Evolutionary conservation across 805 yeast species (phyloP).

Genomic region (Ascoidea rubescens): DNA sequence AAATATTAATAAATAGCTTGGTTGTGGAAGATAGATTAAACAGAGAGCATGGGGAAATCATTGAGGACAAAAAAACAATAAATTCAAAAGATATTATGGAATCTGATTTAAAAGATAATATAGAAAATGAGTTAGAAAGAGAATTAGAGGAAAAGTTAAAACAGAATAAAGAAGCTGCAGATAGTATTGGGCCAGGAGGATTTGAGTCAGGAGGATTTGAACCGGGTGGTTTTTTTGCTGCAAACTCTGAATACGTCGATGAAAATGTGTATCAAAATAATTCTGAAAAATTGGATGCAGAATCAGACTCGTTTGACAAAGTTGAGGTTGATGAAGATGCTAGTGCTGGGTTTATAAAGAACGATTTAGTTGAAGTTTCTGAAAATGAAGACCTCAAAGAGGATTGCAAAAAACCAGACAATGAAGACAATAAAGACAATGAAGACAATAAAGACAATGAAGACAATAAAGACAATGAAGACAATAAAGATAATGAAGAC

Average conservation of each 20-base stretch:
- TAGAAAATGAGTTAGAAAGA: constrained; percentile 11
- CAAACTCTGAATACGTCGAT: constrained; percentile 1
- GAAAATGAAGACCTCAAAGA: too few species aligned
- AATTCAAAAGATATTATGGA: constrained; percentile 1
- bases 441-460: too few species aligned
- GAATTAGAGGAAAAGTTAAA: constrained; percentile 3
- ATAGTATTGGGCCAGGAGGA: constrained; percentile 1
- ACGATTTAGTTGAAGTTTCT: too few species aligned
- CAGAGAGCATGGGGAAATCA: constrained; percentile 31
- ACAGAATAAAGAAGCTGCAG: constrained; percentile 11
- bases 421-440: too few species aligned
- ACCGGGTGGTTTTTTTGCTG: not conserved
- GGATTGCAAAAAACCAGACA: too few species aligned
- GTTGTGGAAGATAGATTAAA: constrained; percentile 33
- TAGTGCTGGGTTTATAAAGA: too few species aligned
- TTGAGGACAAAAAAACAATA: constrained; percentile 8
- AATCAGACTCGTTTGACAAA: not conserved
- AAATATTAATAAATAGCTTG: constrained; percentile 33
- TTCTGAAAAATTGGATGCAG: not conserved
- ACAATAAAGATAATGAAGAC: too few species aligned
- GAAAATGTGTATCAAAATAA: constrained; percentile 13
- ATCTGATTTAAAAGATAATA: constrained; percentile 1
- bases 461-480: too few species aligned
- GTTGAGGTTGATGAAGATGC: too few species aligned
- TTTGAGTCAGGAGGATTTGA: not conserved